Base-by-base conservation (phyloP, 2,329 filamentous ascomycete species). In the Pseudogymnoascus verrucosus region DNA sequence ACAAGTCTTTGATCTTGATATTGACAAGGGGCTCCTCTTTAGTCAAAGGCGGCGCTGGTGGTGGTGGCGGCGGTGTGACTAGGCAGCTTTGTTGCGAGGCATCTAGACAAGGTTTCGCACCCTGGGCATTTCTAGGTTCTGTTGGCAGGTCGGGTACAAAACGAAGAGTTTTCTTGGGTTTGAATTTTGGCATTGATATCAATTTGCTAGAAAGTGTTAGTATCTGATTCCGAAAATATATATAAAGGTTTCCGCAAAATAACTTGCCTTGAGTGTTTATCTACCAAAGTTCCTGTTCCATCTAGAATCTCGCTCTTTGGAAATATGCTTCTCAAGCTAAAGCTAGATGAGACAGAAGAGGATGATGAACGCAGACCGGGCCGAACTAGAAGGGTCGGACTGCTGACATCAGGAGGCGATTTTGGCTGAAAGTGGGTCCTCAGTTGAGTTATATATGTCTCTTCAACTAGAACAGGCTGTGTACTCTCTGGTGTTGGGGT, bases 1-100 rank as follows among this genome's bases (percentile, higher is more conserved):
- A 70, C 2, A 70, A 40, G 60, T 68, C 64, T 7, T 66, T 47
- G 16, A 70, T 70, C 34, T 63, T 60, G n/a, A 63, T 14, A 12
- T 31, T 12, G 10, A 42, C 39, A 19, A 11, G 8, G 11, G 16
- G n/a, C n/a, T 16, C 10, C 7, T 19, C n/a, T 42, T 19, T 19
- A 19, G 16, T 5, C 8, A 19, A 42, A 42, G 16, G 16, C n/a
- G 39, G 39, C 4, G 39, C 7, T 14, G 28, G 28, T 2, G 28
- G 8, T 31, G 28, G 28, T 31, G 8, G 28, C 28, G 28, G 28
- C 28, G 28, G 28, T 31, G 28, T 26, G 14, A 21, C 26, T 23
- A 34, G 26, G 3, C 14, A 21, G 16, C 4, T 11, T 19, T 10
- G 6, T 21, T 8, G 21, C n/a, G 44, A n/a, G 37, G 28, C 61